Percentiles rank a stretch among this genome's conserved stretches.
Evolutionary conservation across 2,329 filamentous ascomycete species (phyloP).

Genomic region (Talaromyces funiculosus): DNA sequence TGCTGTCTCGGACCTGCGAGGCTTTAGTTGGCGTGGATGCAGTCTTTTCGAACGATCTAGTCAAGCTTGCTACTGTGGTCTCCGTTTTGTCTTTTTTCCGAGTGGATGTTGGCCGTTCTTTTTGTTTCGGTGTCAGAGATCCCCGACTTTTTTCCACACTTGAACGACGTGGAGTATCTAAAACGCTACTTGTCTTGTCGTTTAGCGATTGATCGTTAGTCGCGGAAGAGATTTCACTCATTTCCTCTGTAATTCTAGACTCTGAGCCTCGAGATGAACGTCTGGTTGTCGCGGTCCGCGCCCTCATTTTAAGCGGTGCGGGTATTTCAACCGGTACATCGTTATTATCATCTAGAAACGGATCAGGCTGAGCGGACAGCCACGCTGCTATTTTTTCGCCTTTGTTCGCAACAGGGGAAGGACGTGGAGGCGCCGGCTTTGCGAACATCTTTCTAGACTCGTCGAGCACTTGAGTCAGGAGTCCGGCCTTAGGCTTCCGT

Average conservation of each 20-base stretch:
- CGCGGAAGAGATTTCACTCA: constrained; percentile 17
- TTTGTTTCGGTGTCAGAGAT: not conserved
- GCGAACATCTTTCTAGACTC: constrained; percentile 43
- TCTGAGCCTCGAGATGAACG: constrained; percentile 18
- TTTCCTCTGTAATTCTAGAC: constrained; percentile 20
- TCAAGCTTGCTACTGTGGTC: not conserved
- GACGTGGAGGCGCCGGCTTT: constrained; percentile 36
- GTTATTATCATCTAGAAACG: constrained; percentile 48
- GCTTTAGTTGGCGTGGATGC: not conserved
- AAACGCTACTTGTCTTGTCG: not conserved
- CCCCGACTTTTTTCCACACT: constrained; percentile 2
- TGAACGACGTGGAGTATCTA: not conserved
- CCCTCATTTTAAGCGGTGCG: constrained; percentile 38
- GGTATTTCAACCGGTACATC: constrained; percentile 34
- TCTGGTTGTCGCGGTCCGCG: constrained; percentile 32
- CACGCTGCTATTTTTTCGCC: constrained; percentile 57
- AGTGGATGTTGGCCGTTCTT: constrained; percentile 1
- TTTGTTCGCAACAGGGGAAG: constrained; percentile 26
- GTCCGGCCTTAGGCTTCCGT: constrained; percentile 35
- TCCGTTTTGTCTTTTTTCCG: constrained; percentile 2
- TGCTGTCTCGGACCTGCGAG: not conserved
- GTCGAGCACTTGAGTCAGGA: constrained; percentile 41
- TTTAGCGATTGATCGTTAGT: constrained; percentile 10
- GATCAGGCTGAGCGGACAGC: constrained; percentile 53
- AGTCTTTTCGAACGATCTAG: not conserved